phyloP scores from a whole-genome alignment of 2,329 filamentous ascomycete species.

The Pseudogymnoascus sp. region DNA sequence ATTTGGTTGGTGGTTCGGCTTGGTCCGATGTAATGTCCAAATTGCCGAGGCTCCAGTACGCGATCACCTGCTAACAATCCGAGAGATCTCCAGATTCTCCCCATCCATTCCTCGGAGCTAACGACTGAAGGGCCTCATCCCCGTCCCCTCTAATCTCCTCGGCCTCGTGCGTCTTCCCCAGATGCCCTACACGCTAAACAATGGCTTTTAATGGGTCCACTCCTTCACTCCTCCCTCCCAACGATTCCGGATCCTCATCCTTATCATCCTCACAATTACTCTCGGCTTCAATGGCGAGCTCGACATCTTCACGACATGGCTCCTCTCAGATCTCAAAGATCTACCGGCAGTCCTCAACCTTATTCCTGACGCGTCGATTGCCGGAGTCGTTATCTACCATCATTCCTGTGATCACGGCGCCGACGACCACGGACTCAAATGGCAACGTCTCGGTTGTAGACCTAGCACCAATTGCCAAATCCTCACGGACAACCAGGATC shows the following conservation, averaged over 20 bases:
- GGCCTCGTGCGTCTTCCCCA: constrained; percentile 9
- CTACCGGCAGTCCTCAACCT: constrained; percentile 86
- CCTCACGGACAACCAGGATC: constrained; percentile 73
- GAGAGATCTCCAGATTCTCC: constrained; percentile 3
- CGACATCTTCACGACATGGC: constrained; percentile 50
- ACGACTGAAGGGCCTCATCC: constrained; percentile 3
- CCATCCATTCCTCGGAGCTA: background rate
- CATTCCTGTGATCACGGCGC: constrained; percentile 67
- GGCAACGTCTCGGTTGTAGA: constrained; percentile 31
- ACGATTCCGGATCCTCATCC: constrained; percentile 16
- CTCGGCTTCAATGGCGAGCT: constrained; percentile 58
- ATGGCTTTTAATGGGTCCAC: constrained; percentile 24
- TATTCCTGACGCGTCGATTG: constrained; percentile 88
- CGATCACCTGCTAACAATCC: constrained; percentile 7
- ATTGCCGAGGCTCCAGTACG: constrained; percentile 4
- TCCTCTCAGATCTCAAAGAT: constrained; percentile 75
- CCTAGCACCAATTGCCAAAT: constrained; percentile 62
- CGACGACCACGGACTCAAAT: constrained; percentile 25
- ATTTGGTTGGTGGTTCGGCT: background rate
- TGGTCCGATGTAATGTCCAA: background rate
- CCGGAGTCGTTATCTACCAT: constrained; percentile 83
- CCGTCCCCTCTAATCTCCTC: constrained; percentile 12
- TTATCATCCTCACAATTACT: constrained; percentile 48
- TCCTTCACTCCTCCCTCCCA: constrained; percentile 22
- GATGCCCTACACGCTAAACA: constrained; percentile 11